Conservation (phyloP, 2,329 filamentous ascomycete genomes). For the Ophiocordyceps camponoti-floridani region DNA sequence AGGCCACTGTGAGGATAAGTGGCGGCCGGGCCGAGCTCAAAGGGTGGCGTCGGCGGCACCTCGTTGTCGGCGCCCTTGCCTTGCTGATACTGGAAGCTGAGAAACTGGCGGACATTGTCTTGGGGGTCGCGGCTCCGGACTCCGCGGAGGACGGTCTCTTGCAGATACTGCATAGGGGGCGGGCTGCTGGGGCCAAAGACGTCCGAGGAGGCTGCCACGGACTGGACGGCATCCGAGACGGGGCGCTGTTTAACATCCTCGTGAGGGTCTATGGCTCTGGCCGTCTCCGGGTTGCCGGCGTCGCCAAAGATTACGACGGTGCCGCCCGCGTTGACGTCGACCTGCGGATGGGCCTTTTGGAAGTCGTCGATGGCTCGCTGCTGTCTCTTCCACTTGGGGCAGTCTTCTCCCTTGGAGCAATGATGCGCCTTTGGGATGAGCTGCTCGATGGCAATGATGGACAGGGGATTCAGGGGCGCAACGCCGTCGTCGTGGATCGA, state of each 20-base stretch:
- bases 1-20: constrained; percentile 34
- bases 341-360: constrained; percentile 55
- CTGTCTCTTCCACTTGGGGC: constrained; percentile 65
- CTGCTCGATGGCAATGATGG: constrained; percentile 84
- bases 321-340: constrained; percentile 34
- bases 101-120: constrained; percentile 83
- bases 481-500: constrained; percentile 45
- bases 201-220: constrained; percentile 81
- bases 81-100: constrained; percentile 76
- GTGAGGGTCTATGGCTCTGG: constrained; percentile 35
- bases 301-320: constrained; percentile 63
- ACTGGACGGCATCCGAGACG: constrained; percentile 59
- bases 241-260: constrained; percentile 35
- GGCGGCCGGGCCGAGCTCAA: constrained; percentile 38
- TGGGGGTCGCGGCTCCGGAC: constrained; percentile 64
- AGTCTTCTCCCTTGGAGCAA: constrained; percentile 76
- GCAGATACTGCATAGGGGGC: constrained; percentile 49
- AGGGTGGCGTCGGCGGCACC: constrained; percentile 52
- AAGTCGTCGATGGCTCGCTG: constrained; percentile 61
- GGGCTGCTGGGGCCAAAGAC: constrained; percentile 54
- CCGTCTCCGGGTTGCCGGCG: constrained; percentile 57
- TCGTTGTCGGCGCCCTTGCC: constrained; percentile 26
- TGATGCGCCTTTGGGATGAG: constrained; percentile 68
- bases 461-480: constrained; percentile 67
- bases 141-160: constrained; percentile 53